phyloP scores from a whole-genome alignment of 306 rosid species.

The Herpetospermum pedunculosum region DNA sequence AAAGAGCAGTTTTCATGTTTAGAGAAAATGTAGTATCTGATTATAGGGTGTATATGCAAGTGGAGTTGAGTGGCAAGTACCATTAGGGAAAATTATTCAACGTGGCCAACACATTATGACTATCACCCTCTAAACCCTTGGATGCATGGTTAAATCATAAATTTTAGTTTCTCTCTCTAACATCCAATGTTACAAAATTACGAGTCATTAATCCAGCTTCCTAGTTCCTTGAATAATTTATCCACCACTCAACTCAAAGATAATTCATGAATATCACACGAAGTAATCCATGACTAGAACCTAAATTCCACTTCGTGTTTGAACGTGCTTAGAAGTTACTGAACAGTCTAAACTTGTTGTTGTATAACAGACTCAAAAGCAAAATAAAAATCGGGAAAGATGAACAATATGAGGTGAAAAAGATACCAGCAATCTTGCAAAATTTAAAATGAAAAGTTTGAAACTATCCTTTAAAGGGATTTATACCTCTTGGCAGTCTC shows the following conservation, averaged over 20 bases:
- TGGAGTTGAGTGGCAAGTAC: neutral
- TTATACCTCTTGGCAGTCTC: constrained; percentile 86
- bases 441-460: neutral
- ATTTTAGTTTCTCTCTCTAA: neutral
- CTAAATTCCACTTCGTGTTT: neutral
- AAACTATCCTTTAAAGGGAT: neutral
- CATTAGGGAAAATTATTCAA: neutral
- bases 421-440: neutral
- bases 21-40: neutral
- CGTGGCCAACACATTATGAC: no score
- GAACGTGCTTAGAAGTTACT: neutral
- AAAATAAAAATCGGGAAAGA: neutral
- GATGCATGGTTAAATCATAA: neutral
- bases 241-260: neutral
- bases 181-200: neutral
- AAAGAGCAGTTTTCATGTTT: neutral
- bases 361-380: neutral
- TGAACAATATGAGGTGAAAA: neutral
- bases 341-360: neutral
- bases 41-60: neutral
- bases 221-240: neutral
- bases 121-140: no score
- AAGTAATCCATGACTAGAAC: neutral
- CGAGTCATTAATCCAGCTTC: no score
- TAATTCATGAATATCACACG: neutral